These are phyloP conservation scores for Colletotrichum ledebouriae DNA, from an alignment of 2,329 filamentous ascomycete species.

Conservation along the genomic window DNA sequence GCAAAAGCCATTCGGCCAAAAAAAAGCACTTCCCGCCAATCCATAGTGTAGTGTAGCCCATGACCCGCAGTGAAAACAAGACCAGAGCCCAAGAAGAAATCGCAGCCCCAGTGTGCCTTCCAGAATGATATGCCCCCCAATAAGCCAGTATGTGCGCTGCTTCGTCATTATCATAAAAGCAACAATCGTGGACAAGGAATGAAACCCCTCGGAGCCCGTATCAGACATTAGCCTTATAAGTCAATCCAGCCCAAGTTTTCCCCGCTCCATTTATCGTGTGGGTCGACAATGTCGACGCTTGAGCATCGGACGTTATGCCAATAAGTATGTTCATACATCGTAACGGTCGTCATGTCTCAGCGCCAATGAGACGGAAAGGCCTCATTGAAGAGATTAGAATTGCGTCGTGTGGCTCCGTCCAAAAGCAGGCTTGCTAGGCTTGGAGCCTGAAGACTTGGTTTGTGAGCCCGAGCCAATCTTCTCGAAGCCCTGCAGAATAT, in stretches of 20 bases:
- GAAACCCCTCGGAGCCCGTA: slow-evolving; percentile 38
- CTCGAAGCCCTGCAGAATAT: slow-evolving; percentile 81
- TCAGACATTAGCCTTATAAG: slow-evolving; percentile 41
- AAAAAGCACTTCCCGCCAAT: slow-evolving; percentile 10
- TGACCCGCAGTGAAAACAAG: slow-evolving; percentile 6
- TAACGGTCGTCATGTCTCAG: slow-evolving; percentile 43
- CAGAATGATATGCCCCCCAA: slow-evolving; percentile 18
- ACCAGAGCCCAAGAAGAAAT: slow-evolving; percentile 1
- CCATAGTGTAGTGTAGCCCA: slow-evolving; percentile 14
- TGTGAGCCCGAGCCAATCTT: slow-evolving; percentile 73
- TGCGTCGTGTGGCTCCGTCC: slow-evolving; percentile 55
- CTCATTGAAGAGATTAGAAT: slow-evolving; percentile 48
- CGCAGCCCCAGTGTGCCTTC: slow-evolving; percentile 13
- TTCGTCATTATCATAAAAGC: slow-evolving; percentile 43
- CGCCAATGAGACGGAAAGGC: slow-evolving; percentile 31
- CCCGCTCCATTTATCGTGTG: slow-evolving; percentile 42
- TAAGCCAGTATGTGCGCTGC: slow-evolving; percentile 42
- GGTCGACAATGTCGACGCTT: slow-evolving; percentile 39
- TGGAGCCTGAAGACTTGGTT: slow-evolving; percentile 49
- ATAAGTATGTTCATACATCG: slow-evolving; percentile 43
- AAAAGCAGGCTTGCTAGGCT: slow-evolving; percentile 52
- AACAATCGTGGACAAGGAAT: slow-evolving; percentile 40
- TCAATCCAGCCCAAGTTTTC: slow-evolving; percentile 29
- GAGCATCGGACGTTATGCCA: slow-evolving; percentile 42
- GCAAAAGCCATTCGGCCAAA: slow-evolving; percentile 18